These are phyloP conservation scores for Chrysoporthe puriensis DNA, from an alignment of 2,329 filamentous ascomycete genomes.

Conservation along the genomic window DNA sequence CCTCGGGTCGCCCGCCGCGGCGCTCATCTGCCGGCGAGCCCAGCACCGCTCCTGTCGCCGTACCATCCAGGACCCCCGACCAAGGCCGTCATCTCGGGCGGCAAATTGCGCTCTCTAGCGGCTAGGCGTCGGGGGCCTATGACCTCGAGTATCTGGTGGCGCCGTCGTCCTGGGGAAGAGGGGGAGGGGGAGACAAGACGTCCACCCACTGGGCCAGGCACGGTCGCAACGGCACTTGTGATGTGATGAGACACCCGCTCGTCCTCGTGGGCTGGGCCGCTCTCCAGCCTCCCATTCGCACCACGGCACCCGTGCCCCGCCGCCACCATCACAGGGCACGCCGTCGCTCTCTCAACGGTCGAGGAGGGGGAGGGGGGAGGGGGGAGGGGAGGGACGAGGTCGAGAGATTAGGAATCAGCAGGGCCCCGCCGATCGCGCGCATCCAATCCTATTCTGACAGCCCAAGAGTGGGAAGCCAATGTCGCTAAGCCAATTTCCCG, in stretches of 20 bases:
- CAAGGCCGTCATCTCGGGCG: not conserved
- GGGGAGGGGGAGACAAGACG: too few relatives aligned
- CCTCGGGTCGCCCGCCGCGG: not conserved
- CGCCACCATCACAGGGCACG: not conserved
- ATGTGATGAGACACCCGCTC: too few relatives aligned
- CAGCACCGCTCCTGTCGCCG: not conserved
- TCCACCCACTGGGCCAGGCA: too few relatives aligned
- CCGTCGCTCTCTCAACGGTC: not conserved
- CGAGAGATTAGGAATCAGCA: constrained; percentile 6
- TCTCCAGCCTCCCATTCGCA: not conserved
- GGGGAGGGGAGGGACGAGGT: not conserved
- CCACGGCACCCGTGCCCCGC: not conserved
- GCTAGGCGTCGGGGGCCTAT: not conserved
- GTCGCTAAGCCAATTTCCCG: constrained; percentile 22
- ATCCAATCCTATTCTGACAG: constrained; percentile 8
- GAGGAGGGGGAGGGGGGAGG: not conserved
- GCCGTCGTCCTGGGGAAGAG: too few relatives aligned
- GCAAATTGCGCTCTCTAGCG: constrained; percentile 1
- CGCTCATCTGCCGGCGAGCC: not conserved
- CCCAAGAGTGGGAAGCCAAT: constrained; percentile 10
- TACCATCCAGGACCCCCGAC: not conserved
- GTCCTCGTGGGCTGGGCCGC: too few relatives aligned
- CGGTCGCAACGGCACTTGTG: too few relatives aligned
- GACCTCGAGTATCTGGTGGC: not conserved
- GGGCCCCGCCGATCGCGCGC: constrained; percentile 1